Conservation (phyloP, 2,329 filamentous ascomycete genomes). For the Venturiaceae sp. region DNA sequence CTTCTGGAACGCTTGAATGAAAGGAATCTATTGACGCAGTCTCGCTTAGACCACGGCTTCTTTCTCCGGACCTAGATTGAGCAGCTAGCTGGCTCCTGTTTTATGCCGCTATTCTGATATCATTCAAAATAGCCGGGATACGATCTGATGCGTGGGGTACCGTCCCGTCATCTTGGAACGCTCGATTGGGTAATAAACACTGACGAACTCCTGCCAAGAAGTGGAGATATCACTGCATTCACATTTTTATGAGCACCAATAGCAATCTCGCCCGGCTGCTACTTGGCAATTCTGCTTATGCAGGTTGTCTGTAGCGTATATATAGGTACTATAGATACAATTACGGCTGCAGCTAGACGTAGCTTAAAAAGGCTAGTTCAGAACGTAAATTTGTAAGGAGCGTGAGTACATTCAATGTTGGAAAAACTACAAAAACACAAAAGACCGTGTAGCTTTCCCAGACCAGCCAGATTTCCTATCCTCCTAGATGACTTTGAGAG, state of each 20-base stretch:
- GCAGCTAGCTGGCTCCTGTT: neutral
- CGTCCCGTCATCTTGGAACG: neutral
- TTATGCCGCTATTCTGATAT: neutral
- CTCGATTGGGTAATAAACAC: no score
- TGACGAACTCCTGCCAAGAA: no score
- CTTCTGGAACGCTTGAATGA: neutral
- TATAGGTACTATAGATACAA: neutral
- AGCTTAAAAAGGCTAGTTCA: neutral
- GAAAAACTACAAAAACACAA: neutral
- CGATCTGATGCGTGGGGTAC: neutral
- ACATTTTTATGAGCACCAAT: no score
- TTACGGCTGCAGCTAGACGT: no score
- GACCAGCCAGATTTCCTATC: neutral
- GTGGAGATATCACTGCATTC: no score
- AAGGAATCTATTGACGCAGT: neutral
- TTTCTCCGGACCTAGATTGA: neutral
- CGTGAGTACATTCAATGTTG: neutral
- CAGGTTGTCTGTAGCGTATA: neutral
- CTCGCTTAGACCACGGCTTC: neutral
- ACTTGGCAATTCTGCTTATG: no score
- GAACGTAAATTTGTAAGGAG: neutral
- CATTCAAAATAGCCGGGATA: neutral
- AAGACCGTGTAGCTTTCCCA: neutral
- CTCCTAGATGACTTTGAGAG: neutral
- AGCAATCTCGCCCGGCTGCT: no score